These are phyloP conservation scores for Kingdonia uniflora DNA, from an alignment of 164 flowering plant species.

Conservation along the genomic window DNA sequence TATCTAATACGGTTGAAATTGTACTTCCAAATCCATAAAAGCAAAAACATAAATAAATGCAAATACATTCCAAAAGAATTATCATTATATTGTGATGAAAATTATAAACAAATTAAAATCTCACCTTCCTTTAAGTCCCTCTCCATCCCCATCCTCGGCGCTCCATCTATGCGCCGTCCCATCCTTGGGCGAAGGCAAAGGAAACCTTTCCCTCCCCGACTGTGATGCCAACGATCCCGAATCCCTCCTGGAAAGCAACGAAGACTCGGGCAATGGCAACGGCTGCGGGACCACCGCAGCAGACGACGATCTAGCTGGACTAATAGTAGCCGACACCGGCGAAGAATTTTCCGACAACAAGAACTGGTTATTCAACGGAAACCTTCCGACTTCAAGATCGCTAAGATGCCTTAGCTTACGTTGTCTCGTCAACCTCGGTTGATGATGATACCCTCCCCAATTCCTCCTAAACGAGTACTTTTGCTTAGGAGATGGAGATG, in stretches of 20 bases:
- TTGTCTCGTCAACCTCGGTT: neutral
- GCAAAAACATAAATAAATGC: no score
- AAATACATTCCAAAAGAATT: no score
- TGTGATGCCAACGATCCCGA: neutral
- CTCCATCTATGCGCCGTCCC: conserved; percentile 6
- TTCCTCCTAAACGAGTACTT: neutral
- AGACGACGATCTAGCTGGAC: neutral
- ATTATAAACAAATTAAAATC: no score
- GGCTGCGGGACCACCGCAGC: conserved; percentile 20
- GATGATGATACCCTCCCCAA: neutral
- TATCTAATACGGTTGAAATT: no score
- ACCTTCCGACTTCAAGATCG: neutral
- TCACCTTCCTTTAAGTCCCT: neutral
- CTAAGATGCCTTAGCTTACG: neutral
- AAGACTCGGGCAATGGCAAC: conserved; percentile 8
- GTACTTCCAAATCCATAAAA: no score
- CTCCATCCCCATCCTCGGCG: conserved; percentile 6
- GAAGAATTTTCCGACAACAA: neutral
- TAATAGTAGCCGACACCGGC: conserved; percentile 1
- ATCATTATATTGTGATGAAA: no score
- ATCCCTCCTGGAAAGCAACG: conserved; percentile 1
- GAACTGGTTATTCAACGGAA: neutral
- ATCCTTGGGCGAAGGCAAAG: conserved; percentile 27
- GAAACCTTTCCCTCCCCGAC: conserved; percentile 5
- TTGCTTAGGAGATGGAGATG: neutral